phyloP scores from a whole-genome alignment of 306 rosid genomes.

The Potentilla sterilis region DNA sequence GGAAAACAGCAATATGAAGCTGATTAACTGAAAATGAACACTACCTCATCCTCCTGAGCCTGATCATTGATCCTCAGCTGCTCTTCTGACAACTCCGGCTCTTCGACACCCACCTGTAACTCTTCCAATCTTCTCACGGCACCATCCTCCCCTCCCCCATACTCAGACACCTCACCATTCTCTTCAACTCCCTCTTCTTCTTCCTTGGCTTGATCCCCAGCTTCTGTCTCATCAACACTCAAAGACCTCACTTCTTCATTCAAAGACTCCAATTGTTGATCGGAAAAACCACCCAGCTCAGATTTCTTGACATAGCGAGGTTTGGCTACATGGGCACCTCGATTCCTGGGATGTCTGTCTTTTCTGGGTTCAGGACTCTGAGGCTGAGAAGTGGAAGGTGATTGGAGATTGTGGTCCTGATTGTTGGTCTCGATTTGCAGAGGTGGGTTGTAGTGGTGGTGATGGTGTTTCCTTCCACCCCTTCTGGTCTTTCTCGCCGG shows the following conservation, averaged over 20 bases:
- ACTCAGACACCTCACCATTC: constrained; percentile 3
- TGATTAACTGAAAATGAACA: not conserved
- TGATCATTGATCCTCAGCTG: constrained; percentile 61
- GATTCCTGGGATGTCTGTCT: constrained; percentile 17
- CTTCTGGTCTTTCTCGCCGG: constrained; percentile 18
- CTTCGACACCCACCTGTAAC: constrained; percentile 31
- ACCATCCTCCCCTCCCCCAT: constrained; percentile 9
- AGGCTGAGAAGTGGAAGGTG: constrained; percentile 17
- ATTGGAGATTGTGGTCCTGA: not conserved
- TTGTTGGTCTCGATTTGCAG: constrained; percentile 3
- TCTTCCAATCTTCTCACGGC: constrained; percentile 42
- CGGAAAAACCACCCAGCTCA: constrained; percentile 25
- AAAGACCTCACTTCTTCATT: constrained; percentile 24
- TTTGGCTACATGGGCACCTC: constrained; percentile 7
- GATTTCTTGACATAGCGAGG: constrained; percentile 36
- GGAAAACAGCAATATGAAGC: not conserved
- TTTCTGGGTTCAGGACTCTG: constrained; percentile 13
- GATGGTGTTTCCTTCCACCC: not conserved
- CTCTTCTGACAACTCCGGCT: constrained; percentile 57
- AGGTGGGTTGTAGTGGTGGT: not conserved
- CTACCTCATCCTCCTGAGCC: constrained; percentile 85
- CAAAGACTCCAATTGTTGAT: constrained; percentile 15
- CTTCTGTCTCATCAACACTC: constrained; percentile 16
- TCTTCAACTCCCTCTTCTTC: not conserved
- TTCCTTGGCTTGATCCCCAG: not conserved